Conservation (phyloP, 164 flowering plant genomes). For the Liriodendron chinense region DNA sequence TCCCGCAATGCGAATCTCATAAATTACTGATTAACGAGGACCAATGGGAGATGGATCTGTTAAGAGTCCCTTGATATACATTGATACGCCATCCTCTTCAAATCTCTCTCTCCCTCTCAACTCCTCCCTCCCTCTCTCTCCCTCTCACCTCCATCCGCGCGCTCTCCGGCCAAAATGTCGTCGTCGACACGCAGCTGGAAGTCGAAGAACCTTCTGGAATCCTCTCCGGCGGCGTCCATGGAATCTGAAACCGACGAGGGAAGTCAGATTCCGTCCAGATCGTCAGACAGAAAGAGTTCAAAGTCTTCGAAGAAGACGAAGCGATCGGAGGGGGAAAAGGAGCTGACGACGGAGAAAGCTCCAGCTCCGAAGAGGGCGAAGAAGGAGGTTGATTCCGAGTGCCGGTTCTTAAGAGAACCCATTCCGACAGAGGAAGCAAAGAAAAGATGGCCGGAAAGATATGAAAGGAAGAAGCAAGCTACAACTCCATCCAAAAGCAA, state of each 20-base stretch:
- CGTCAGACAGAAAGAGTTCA: not conserved
- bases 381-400: not conserved
- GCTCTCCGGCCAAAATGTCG: not conserved
- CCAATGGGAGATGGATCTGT: no score
- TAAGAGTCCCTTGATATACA: no score
- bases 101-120: not conserved
- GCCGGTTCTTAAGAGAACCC: conserved; percentile 14
- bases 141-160: not conserved
- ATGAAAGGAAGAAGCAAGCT: not conserved
- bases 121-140: not conserved
- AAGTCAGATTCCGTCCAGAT: not conserved
- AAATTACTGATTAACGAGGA: no score
- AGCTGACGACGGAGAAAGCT: not conserved
- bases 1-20: no score
- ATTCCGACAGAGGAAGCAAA: conserved; percentile 9
- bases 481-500: no score
- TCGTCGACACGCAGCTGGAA: not conserved
- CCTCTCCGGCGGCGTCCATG: not conserved
- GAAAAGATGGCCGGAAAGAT: conserved; percentile 21
- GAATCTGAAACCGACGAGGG: not conserved
- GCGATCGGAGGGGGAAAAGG: not conserved
- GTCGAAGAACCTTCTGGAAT: not conserved
- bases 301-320: not conserved
- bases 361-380: not conserved
- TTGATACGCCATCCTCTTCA: no score